phyloP scores from a whole-genome alignment of 257 asterid genomes.

The Solanum etuberosum region DNA sequence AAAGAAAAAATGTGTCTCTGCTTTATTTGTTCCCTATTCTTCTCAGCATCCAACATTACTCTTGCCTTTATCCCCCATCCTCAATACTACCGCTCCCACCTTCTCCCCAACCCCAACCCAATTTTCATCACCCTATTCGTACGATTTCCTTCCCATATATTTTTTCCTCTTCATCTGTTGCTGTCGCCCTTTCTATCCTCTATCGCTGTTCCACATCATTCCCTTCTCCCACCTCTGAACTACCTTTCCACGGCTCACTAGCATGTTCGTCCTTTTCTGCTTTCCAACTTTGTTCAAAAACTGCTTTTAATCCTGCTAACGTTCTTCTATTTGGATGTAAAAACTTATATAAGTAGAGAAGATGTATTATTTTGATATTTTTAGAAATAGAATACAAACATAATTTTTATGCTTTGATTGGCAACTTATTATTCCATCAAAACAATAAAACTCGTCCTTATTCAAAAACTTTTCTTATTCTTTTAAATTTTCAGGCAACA shows the following conservation, averaged over 20 bases:
- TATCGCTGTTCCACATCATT: neutral
- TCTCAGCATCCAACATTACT: neutral
- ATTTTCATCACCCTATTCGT: neutral
- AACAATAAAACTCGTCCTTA: neutral
- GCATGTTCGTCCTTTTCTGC: neutral
- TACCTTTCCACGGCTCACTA: neutral
- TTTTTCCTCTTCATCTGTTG: neutral
- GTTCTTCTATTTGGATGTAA: neutral
- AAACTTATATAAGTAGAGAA: neutral
- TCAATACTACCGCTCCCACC: neutral
- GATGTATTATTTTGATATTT: neutral
- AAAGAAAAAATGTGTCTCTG: neutral
- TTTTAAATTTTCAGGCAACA: slow-evolving; percentile 63
- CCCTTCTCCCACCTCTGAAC: neutral
- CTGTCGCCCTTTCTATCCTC: neutral
- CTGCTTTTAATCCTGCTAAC: neutral
- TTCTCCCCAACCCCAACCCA: neutral
- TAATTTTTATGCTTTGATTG: neutral
- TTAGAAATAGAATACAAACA: neutral
- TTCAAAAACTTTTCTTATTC: slow-evolving; percentile 5
- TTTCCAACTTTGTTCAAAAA: neutral
- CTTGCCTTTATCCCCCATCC: neutral
- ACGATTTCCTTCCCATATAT: neutral
- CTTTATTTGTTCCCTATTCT: neutral
- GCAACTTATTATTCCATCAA: neutral